These are phyloP conservation scores for Tetrahymena borealis DNA, from an alignment of 73 alveolate genomes.

Conservation along the genomic window DNA sequence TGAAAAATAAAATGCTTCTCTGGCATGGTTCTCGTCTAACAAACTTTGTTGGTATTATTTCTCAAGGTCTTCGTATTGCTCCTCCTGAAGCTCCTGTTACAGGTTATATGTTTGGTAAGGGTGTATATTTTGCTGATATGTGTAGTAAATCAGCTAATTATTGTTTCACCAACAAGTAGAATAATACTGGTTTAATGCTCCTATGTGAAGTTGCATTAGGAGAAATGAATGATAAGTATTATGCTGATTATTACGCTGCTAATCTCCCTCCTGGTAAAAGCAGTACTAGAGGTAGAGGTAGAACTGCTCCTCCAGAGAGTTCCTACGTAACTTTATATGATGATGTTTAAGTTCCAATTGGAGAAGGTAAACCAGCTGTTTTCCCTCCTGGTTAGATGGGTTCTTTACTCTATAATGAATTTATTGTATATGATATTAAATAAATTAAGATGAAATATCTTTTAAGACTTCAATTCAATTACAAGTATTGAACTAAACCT, in stretches of 20 bases:
- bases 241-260: conserved; percentile 82
- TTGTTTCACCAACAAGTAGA: conserved; percentile 68
- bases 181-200: conserved; percentile 77
- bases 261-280: conserved; percentile 55
- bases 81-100: conserved; percentile 94
- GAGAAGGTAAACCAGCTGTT: conserved; percentile 48
- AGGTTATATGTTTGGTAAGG: conserved; percentile 97
- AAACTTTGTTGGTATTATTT: conserved; percentile 90
- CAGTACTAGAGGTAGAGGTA: conserved; percentile 80
- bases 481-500: not conserved
- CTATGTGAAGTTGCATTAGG: conserved; percentile 98
- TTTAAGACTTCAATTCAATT: conserved; percentile 12
- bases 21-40: conserved; percentile 96
- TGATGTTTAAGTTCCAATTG: conserved; percentile 70
- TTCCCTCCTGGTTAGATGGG: conserved; percentile 16
- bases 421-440: conserved; percentile 76
- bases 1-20: conserved; percentile 69
- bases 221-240: conserved; percentile 62
- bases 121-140: conserved; percentile 97
- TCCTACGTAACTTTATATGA: conserved; percentile 50
- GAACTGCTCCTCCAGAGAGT: conserved; percentile 64
- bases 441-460: conserved; percentile 18
- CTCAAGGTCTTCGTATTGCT: conserved; percentile 95
- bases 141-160: conserved; percentile 83
- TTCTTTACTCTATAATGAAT: conserved; percentile 80